Percentiles rank a stretch among this genome's conserved stretches.
Conservation (phyloP, 345 rosid genomes). For the Corymbia maculata region DNA sequence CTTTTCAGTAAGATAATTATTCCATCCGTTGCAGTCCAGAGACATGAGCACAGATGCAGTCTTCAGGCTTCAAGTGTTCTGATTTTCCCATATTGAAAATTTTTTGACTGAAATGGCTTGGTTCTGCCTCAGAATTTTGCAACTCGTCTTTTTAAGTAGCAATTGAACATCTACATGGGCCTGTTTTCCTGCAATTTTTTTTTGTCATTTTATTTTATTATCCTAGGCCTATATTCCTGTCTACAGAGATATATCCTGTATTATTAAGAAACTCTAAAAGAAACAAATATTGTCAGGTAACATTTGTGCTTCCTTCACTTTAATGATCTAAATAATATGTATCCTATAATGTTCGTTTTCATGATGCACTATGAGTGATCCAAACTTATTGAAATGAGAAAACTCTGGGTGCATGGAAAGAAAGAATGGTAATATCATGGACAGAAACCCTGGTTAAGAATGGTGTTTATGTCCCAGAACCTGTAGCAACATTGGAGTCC, state of each 20-base stretch:
- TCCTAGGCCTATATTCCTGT: neutral
- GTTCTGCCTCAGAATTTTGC: neutral
- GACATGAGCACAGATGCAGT: neutral
- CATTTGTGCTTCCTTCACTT: neutral
- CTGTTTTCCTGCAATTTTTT: neutral
- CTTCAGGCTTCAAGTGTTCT: neutral
- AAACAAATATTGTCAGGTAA: neutral
- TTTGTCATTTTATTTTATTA: neutral
- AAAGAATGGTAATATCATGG: neutral
- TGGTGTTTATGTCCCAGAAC: neutral
- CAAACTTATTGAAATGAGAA: neutral
- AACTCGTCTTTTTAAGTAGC: neutral
- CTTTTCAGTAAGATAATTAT: neutral
- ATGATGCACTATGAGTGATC: neutral
- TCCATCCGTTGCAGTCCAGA: neutral
- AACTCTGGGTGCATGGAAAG: neutral
- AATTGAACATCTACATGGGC: neutral
- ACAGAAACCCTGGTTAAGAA: neutral
- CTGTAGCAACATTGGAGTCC: neutral
- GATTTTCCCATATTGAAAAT: neutral
- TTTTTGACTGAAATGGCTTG: neutral
- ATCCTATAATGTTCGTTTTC: neutral
- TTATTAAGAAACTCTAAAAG: neutral
- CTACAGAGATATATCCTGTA: neutral
- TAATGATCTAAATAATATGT: neutral